These are phyloP conservation scores for Curvularia eragrostidis DNA, from an alignment of 2,329 filamentous ascomycete species.

Conservation along the genomic window DNA sequence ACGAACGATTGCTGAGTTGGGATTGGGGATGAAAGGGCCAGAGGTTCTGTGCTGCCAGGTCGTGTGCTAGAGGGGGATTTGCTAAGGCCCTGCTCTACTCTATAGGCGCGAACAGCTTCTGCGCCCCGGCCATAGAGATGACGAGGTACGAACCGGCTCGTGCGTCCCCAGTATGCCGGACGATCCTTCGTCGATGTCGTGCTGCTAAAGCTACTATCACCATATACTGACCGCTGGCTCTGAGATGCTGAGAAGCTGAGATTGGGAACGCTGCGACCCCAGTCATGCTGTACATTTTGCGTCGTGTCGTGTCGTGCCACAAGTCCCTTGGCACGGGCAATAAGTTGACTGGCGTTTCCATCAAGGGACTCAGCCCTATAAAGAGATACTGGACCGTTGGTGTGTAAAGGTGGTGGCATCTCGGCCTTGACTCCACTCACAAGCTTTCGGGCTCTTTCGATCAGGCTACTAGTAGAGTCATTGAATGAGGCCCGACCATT, in stretches of 20 bases:
- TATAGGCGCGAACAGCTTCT: conserved; percentile 40
- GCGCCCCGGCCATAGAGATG: conserved; percentile 46
- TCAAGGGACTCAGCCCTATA: conserved; percentile 18
- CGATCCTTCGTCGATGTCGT: conserved; percentile 20
- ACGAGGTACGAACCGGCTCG: conserved; percentile 45
- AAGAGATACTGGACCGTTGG: conserved; percentile 10
- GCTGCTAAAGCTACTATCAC: conserved; percentile 23
- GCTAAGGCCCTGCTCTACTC: conserved; percentile 26
- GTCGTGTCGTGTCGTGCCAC: conserved; percentile 13
- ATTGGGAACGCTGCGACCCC: conserved; percentile 37
- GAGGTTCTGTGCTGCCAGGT: conserved; percentile 27
- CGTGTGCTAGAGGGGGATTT: conserved; percentile 25
- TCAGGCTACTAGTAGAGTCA: conserved; percentile 11
- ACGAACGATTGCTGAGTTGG: conserved; percentile 30
- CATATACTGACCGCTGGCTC: conserved; percentile 18
- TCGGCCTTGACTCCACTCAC: conserved; percentile 10
- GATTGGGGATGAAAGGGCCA: conserved; percentile 34
- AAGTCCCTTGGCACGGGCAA: conserved; percentile 27
- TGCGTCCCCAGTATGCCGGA: conserved; percentile 43
- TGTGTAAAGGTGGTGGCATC: conserved; percentile 8
- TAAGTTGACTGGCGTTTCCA: conserved; percentile 21
- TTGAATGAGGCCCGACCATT: conserved; percentile 22
- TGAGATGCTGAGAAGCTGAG: conserved; percentile 24
- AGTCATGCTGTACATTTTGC: conserved; percentile 29
- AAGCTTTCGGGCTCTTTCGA: conserved; percentile 22